A percentile compares a stretch with the other conserved stretches of the same genome.
Evolutionary conservation across 768 basidiomycete genomes (phyloP).

Genomic region (Lentinus brumalis): DNA sequence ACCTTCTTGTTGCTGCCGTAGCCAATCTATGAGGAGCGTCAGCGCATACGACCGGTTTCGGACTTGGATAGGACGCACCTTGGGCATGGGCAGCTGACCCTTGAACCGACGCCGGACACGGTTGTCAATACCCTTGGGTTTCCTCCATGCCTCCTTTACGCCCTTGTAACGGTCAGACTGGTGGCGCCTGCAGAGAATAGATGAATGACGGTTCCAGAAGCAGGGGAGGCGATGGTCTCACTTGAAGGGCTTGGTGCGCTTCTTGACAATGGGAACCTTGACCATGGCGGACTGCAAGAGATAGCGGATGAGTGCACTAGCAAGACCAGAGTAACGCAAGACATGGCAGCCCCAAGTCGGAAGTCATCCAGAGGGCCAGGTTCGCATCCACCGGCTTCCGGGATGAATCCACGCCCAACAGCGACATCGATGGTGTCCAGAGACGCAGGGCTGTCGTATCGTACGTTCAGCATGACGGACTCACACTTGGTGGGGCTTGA

Average conservation of each 20-base stretch:
- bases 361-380: slow-evolving; percentile 26
- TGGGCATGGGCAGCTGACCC: slow-evolving; percentile 96
- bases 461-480: slow-evolving; percentile 36
- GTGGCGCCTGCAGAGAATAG: slow-evolving; percentile 69
- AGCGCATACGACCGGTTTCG: background rate
- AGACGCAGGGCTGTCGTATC: slow-evolving; percentile 12
- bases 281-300: slow-evolving; percentile 43
- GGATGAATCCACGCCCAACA: slow-evolving; percentile 5
- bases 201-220: background rate
- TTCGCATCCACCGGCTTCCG: slow-evolving; percentile 26
- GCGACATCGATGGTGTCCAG: slow-evolving; percentile 20
- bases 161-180: slow-evolving; percentile 97
- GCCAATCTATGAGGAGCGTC: slow-evolving; percentile 54
- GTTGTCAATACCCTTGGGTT: slow-evolving; percentile 99
- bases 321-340: slow-evolving; percentile 11
- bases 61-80: slow-evolving; percentile 52
- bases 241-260: slow-evolving; percentile 98
- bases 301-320: slow-evolving; percentile 3
- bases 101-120: slow-evolving; percentile 93
- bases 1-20: slow-evolving; percentile 90
- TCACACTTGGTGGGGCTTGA: slow-evolving; percentile 56
- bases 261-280: slow-evolving; percentile 84
- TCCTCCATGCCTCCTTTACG: slow-evolving; percentile 99
- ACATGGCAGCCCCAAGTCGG: slow-evolving; percentile 9
- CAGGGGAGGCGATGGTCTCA: slow-evolving; percentile 36